A percentile compares a stretch with the other conserved stretches of the same genome.
These are phyloP conservation scores for Apiospora saccharicola DNA, from an alignment of 2,329 filamentous ascomycete species.

Conservation along the genomic window DNA sequence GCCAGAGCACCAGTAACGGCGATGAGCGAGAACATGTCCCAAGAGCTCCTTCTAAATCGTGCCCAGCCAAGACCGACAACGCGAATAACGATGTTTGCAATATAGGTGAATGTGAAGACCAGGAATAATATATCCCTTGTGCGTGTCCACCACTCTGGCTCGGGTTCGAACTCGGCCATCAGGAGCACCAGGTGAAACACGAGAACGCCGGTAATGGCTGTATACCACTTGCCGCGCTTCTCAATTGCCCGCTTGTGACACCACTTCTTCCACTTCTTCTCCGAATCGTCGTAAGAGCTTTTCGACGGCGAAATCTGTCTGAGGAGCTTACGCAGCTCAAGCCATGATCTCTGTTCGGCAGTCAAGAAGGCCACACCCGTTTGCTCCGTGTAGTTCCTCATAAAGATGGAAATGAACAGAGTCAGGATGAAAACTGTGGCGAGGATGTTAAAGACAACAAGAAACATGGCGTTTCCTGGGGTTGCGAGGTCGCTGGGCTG, in stretches of 20 bases:
- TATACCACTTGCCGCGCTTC: constrained; percentile 93
- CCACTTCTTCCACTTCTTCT: constrained; percentile 85
- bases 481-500: constrained; percentile 76
- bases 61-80: constrained; percentile 91
- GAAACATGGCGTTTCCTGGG: constrained; percentile 90
- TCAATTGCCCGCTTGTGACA: constrained; percentile 94
- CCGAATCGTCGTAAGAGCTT: constrained; percentile 80
- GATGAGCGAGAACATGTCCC: constrained; percentile 90
- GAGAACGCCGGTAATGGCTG: constrained; percentile 78
- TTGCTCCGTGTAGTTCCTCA: constrained; percentile 99
- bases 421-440: constrained; percentile 97
- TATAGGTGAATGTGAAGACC: constrained; percentile 80
- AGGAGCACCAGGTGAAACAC: constrained; percentile 85
- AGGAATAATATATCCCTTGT: constrained; percentile 82
- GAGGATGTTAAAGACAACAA: constrained; percentile 94
- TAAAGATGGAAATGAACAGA: constrained; percentile 98
- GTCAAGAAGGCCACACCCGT: constrained; percentile 97
- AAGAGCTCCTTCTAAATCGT: constrained; percentile 89
- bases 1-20: constrained; percentile 80
- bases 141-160: constrained; percentile 73
- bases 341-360: constrained; percentile 94
- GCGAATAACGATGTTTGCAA: constrained; percentile 82
- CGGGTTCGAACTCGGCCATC: constrained; percentile 84
- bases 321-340: constrained; percentile 90
- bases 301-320: constrained; percentile 95